Conservation (phyloP, 2,329 filamentous ascomycete species). For the Colletotrichum lupini region DNA sequence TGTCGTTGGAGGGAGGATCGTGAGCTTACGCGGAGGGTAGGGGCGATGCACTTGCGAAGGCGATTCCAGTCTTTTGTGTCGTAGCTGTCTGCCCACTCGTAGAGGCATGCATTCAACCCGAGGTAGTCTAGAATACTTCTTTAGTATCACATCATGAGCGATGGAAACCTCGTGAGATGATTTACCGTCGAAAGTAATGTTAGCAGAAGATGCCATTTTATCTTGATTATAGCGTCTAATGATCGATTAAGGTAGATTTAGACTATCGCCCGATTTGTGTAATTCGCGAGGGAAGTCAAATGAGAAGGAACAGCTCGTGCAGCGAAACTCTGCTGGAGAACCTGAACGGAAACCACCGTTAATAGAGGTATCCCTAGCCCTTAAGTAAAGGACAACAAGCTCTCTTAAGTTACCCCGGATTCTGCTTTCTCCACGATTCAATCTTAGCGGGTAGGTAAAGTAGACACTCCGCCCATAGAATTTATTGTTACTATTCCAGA, state of each 20-base stretch:
- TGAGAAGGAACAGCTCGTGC: background rate
- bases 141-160: constrained; percentile 49
- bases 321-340: background rate
- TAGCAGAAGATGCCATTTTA: constrained; percentile 26
- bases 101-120: constrained; percentile 60
- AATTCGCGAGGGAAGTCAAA: background rate
- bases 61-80: constrained; percentile 73
- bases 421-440: background rate
- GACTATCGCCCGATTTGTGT: background rate
- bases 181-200: constrained; percentile 52
- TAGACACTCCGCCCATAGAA: background rate
- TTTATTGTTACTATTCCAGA: background rate
- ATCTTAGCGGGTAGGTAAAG: background rate
- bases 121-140: constrained; percentile 54
- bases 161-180: constrained; percentile 55
- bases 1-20: background rate
- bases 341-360: background rate
- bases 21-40: constrained; percentile 52
- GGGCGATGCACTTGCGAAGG: constrained; percentile 63
- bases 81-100: constrained; percentile 74
- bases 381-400: background rate
- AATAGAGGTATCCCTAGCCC: background rate
- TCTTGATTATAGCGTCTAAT: background rate
- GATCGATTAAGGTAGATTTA: background rate
- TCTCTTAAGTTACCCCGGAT: background rate